phyloP scores from a whole-genome alignment of 257 asterid species.

The Nicotiana obtusifolia region DNA sequence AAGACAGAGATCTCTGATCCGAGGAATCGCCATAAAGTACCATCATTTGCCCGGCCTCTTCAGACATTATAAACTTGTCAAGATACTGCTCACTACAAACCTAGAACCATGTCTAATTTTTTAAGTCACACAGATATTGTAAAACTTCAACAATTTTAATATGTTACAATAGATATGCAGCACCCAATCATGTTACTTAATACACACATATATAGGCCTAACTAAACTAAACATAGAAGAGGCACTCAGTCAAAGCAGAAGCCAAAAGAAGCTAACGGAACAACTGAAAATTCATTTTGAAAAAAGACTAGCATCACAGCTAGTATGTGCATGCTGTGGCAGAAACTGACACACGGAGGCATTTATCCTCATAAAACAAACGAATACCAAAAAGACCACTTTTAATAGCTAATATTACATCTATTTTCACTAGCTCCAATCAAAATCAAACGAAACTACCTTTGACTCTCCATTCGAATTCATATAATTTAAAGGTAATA shows the following conservation, averaged over 20 bases:
- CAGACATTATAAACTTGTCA: constrained; percentile 50
- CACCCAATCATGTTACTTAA: neutral
- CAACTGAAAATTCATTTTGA: neutral
- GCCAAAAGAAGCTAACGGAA: neutral
- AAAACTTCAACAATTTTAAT: neutral
- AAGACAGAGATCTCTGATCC: constrained; percentile 80
- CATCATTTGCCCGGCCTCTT: constrained; percentile 71
- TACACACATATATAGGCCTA: neutral
- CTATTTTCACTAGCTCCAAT: neutral
- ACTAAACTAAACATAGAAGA: neutral
- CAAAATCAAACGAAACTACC: neutral
- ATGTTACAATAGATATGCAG: neutral
- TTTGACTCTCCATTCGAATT: neutral
- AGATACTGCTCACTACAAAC: constrained; percentile 15
- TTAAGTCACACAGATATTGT: constrained; percentile 8
- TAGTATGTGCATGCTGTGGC: neutral
- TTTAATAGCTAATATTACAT: neutral
- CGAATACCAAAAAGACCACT: neutral
- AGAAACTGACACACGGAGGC: neutral
- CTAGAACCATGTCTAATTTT: constrained; percentile 21
- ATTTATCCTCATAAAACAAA: neutral
- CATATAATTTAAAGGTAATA: neutral
- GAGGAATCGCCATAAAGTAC: constrained; percentile 71
- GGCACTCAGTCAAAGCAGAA: neutral
- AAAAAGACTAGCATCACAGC: neutral